phyloP scores from a whole-genome alignment of 176 grass and related monocot species.

The Pontederia paniculata region DNA sequence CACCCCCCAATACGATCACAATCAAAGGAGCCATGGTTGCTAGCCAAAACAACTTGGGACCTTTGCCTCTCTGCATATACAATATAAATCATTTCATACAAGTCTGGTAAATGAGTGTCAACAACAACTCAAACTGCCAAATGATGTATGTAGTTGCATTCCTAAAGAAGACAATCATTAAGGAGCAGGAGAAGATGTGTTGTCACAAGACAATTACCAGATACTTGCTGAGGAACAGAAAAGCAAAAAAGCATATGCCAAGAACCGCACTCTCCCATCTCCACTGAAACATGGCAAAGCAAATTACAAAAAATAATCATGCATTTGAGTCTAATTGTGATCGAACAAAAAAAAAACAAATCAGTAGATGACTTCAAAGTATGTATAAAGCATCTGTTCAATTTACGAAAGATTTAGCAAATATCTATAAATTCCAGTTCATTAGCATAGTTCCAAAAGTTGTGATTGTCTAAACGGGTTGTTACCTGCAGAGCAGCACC shows the following conservation, averaged over 20 bases:
- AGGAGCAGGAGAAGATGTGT: too few species aligned
- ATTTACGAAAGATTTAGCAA: too few species aligned
- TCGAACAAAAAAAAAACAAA: too few species aligned
- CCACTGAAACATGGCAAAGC: constrained; percentile 43
- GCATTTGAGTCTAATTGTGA: too few species aligned
- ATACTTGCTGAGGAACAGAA: constrained; percentile 46
- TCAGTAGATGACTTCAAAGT: too few species aligned
- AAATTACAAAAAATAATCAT: constrained; percentile 11
- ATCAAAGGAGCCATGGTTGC: constrained; percentile 72
- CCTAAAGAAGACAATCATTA: not conserved
- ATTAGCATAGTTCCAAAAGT: too few species aligned
- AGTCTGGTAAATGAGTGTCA: not conserved
- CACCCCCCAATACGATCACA: constrained; percentile 57
- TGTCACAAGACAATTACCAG: constrained; percentile 44
- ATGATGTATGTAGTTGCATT: constrained; percentile 15
- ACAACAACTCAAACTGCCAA: not conserved
- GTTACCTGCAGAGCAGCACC: too few species aligned
- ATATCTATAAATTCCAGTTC: too few species aligned
- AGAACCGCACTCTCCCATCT: constrained; percentile 78
- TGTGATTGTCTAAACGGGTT: too few species aligned
- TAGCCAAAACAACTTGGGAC: constrained; percentile 74
- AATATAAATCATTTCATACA: not conserved
- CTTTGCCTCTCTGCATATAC: constrained; percentile 56
- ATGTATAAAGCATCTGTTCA: too few species aligned
- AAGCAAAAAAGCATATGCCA: constrained; percentile 58